Evolutionary conservation across 306 rosid species (phyloP).

Genomic region (Ammopiptanthus mongolicus): DNA sequence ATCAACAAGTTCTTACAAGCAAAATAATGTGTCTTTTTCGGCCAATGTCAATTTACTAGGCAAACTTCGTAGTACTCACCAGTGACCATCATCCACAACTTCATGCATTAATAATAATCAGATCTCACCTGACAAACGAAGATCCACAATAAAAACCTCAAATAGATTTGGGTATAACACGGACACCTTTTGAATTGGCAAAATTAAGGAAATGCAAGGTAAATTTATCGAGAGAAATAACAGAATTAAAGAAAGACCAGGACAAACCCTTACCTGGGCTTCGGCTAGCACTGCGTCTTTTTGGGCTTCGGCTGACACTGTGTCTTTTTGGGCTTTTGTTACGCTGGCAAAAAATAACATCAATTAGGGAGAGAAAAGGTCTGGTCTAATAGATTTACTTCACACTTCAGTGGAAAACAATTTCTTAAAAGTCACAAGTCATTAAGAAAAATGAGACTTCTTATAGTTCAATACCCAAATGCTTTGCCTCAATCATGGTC

Average conservation of each 20-base stretch:
- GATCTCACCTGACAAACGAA: conserved; percentile 47
- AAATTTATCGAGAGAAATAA: not conserved
- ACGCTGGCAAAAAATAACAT: conserved; percentile 37
- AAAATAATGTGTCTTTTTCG: conserved; percentile 1
- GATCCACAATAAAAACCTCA: not conserved
- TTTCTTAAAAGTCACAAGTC: not conserved
- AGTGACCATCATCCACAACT: conserved; percentile 22
- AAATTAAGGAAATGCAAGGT: not conserved
- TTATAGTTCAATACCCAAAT: not conserved
- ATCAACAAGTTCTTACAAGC: conserved; percentile 18
- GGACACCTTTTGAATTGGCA: not conserved
- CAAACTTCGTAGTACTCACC: conserved; percentile 5
- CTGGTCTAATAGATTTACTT: not conserved
- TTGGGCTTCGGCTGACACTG: conserved; percentile 75
- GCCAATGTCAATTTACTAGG: not conserved
- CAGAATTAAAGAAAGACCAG: conserved; percentile 26
- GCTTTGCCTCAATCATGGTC: not conserved
- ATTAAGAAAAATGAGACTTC: not conserved
- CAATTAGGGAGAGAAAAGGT: not conserved
- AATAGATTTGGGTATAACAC: not conserved
- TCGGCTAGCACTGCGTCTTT: conserved; percentile 58
- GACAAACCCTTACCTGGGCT: conserved; percentile 85
- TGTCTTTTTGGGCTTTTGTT: conserved; percentile 72
- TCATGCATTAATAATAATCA: conserved; percentile 20
- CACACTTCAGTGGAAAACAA: not conserved